Percentiles rank a stretch among this genome's conserved stretches.
Evolutionary conservation across 768 basidiomycete species (phyloP).

Genomic region (Pleurotus tuber-regium): DNA sequence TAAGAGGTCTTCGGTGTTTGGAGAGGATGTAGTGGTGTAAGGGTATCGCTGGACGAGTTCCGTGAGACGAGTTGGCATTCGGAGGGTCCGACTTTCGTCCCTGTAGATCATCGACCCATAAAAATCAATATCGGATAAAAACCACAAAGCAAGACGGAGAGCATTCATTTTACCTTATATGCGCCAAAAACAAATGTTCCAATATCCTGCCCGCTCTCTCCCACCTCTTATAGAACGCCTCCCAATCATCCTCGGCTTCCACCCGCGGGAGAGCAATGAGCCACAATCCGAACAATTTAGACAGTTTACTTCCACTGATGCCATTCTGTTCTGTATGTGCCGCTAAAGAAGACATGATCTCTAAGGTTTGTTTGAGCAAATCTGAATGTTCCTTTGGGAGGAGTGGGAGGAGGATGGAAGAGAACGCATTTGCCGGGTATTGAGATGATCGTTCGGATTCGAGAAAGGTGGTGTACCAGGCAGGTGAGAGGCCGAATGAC

Average conservation of each 20-base stretch:
- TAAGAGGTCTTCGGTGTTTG: slow-evolving; percentile 43
- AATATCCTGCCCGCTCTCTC: slow-evolving; percentile 68
- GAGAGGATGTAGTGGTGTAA: slow-evolving; percentile 41
- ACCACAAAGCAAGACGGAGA: background rate
- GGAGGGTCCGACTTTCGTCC: slow-evolving; percentile 51
- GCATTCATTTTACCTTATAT: slow-evolving; percentile 52
- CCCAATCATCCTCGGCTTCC: slow-evolving; percentile 56
- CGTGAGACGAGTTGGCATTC: slow-evolving; percentile 66
- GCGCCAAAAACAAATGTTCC: slow-evolving; percentile 74
- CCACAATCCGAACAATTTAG: slow-evolving; percentile 75
- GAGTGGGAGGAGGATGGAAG: slow-evolving; percentile 56
- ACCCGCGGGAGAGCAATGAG: slow-evolving; percentile 50
- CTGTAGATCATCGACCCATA: too few relatives aligned
- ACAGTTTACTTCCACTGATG: slow-evolving; percentile 75
- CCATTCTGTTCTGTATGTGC: slow-evolving; percentile 71
- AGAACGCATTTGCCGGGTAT: slow-evolving; percentile 66
- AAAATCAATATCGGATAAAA: background rate
- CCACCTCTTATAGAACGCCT: slow-evolving; percentile 70
- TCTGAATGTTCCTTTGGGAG: slow-evolving; percentile 58
- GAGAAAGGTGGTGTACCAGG: slow-evolving; percentile 69
- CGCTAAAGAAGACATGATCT: slow-evolving; percentile 67
- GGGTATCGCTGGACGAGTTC: slow-evolving; percentile 74
- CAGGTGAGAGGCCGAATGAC: slow-evolving; percentile 58
- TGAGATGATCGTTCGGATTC: slow-evolving; percentile 53
- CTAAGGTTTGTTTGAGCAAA: slow-evolving; percentile 54